Conservation (phyloP, 148 eudicot species). For the Vaccinium darrowii region DNA sequence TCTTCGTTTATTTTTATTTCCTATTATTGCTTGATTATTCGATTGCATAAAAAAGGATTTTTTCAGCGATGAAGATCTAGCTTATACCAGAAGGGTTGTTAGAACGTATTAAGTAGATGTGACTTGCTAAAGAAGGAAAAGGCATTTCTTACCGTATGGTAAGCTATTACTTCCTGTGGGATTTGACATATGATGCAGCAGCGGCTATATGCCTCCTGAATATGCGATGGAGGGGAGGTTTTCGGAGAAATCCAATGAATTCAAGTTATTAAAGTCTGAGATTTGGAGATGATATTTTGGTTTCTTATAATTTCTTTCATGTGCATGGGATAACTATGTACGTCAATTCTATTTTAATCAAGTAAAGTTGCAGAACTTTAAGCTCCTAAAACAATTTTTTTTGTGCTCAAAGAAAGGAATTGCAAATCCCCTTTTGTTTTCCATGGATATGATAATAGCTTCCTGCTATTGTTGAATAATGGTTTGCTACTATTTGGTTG, state of each 20-base stretch:
- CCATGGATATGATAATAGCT: not conserved
- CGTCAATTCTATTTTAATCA: too few species aligned
- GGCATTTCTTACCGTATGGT: not conserved
- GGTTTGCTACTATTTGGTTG: not conserved
- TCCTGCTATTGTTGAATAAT: not conserved
- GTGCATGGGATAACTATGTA: not conserved
- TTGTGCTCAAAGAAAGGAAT: not conserved
- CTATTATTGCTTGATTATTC: too few species aligned
- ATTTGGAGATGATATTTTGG: not conserved
- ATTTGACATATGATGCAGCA: too few species aligned
- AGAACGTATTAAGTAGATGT: constrained; percentile 53
- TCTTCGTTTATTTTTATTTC: too few species aligned
- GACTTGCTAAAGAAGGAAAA: not conserved
- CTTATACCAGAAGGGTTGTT: constrained; percentile 45
- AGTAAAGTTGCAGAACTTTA: not conserved
- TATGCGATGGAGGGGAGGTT: too few species aligned
- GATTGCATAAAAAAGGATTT: too few species aligned
- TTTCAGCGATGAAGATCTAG: constrained; percentile 36
- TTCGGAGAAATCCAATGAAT: too few species aligned
- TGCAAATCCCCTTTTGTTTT: not conserved
- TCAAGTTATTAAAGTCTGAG: not conserved
- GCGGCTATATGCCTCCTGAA: too few species aligned
- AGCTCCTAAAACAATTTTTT: not conserved
- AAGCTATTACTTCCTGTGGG: too few species aligned
- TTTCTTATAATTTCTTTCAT: not conserved